These are phyloP conservation scores for Naganishia albida DNA, from an alignment of 1,284 basidiomycete species.

Conservation along the genomic window DNA sequence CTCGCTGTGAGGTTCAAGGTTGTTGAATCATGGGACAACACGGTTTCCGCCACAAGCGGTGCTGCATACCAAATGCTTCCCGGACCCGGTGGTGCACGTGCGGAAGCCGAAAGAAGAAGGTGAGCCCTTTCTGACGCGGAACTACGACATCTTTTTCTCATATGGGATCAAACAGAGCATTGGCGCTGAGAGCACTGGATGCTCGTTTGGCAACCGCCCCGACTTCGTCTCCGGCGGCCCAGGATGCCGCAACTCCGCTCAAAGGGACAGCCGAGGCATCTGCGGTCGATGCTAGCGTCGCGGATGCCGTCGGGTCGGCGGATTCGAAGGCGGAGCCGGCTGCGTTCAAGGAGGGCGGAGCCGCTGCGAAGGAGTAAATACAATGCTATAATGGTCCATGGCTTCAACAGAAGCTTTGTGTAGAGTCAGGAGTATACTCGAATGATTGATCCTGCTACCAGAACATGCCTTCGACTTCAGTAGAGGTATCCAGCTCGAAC, in stretches of 20 bases:
- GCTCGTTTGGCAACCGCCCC: slow-evolving; percentile 70
- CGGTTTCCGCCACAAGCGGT: slow-evolving; percentile 59
- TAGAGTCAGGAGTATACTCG: no score
- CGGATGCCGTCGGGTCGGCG: not conserved
- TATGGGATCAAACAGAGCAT: slow-evolving; percentile 61
- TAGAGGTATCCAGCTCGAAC: no score
- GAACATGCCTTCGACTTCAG: no score
- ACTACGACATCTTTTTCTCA: slow-evolving; percentile 24
- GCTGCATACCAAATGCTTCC: slow-evolving; percentile 65
- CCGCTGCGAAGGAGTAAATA: slow-evolving; percentile 17
- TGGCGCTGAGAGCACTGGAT: slow-evolving; percentile 94
- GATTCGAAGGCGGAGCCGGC: slow-evolving; percentile 14
- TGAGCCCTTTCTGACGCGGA: slow-evolving; percentile 51
- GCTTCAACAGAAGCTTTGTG: no score
- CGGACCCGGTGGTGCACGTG: slow-evolving; percentile 79
- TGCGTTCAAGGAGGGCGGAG: slow-evolving; percentile 23
- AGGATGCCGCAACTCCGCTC: not conserved
- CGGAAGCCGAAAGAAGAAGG: slow-evolving; percentile 90
- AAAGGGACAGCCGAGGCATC: not conserved
- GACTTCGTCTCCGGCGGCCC: not conserved
- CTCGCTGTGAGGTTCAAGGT: slow-evolving; percentile 64
- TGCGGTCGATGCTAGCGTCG: slow-evolving; percentile 7
- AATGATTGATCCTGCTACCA: no score
- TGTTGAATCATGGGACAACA: slow-evolving; percentile 74
- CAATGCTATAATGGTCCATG: no score